A percentile compares a stretch with the other conserved stretches of the same genome.
Conservation (phyloP, 805 yeast genomes). For the Nakazawaea siamensis region DNA sequence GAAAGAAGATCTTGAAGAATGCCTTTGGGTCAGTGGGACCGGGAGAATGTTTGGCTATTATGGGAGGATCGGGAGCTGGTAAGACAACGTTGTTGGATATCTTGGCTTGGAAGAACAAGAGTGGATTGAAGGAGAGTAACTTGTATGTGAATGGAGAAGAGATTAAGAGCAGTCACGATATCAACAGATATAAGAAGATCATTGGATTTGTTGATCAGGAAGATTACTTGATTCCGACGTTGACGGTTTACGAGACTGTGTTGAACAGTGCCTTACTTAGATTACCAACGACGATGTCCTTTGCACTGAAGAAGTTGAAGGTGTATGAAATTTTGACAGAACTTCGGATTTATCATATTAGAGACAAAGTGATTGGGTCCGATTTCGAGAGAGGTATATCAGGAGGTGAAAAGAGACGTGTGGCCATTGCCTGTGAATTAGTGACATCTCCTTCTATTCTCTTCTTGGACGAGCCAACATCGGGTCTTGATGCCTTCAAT, state of each 20-base stretch:
- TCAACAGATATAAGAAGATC: slow-evolving; percentile 48
- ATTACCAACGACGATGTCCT: slow-evolving; percentile 75
- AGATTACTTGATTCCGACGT: slow-evolving; percentile 80
- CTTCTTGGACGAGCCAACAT: slow-evolving; percentile 88
- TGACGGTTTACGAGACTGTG: slow-evolving; percentile 94
- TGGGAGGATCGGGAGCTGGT: slow-evolving; percentile 99
- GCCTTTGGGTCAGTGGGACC: slow-evolving; percentile 77
- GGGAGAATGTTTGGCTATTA: slow-evolving; percentile 85
- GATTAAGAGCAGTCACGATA: slow-evolving; percentile 18
- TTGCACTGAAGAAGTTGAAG: slow-evolving; percentile 61
- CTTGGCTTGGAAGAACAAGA: slow-evolving; percentile 79
- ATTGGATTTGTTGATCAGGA: slow-evolving; percentile 97
- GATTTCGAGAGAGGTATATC: slow-evolving; percentile 88
- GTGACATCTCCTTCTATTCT: slow-evolving; percentile 83
- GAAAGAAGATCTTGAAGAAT: slow-evolving; percentile 45
- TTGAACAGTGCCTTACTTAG: slow-evolving; percentile 84
- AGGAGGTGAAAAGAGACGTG: slow-evolving; percentile 89
- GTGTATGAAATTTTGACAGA: slow-evolving; percentile 83
- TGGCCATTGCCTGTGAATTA: slow-evolving; percentile 87
- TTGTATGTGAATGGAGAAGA: slow-evolving; percentile 70
- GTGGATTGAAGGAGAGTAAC: slow-evolving; percentile 61
- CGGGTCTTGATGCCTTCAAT: slow-evolving; percentile 90
- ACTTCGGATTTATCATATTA: slow-evolving; percentile 73
- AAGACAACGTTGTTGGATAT: slow-evolving; percentile 91
- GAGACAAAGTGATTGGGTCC: slow-evolving; percentile 81